These are phyloP conservation scores for Hypomontagnella monticulosa DNA, from an alignment of 495 filamentous ascomycete species.

Conservation along the genomic window DNA sequence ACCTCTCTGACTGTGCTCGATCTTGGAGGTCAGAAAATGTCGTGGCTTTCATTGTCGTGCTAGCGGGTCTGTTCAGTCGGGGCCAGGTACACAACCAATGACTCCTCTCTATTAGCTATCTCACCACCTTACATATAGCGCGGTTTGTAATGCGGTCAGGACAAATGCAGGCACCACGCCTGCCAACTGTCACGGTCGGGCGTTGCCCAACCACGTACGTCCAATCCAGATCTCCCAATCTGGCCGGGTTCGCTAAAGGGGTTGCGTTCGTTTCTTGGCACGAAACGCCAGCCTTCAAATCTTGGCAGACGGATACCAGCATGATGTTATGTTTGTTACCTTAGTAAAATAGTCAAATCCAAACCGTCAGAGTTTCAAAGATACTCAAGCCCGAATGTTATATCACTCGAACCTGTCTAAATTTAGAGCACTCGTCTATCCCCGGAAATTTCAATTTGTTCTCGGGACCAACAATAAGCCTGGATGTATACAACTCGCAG, in stretches of 20 bases:
- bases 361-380: not conserved
- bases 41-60: constrained; percentile 13
- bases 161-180: constrained; percentile 29
- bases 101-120: constrained; percentile 8
- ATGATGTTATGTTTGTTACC: not conserved
- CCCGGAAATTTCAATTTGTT: not conserved
- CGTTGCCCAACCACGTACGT: constrained; percentile 21
- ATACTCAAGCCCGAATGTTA: constrained; percentile 10
- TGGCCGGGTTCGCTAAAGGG: constrained; percentile 14
- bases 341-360: not conserved
- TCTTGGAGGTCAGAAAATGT: constrained; percentile 24
- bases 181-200: constrained; percentile 35
- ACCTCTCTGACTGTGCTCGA: constrained; percentile 25
- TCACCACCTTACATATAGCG: not conserved
- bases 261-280: constrained; percentile 32
- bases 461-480: not conserved
- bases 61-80: constrained; percentile 23
- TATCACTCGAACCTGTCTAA: constrained; percentile 11
- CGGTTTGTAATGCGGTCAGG: constrained; percentile 34
- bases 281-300: constrained; percentile 13
- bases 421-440: constrained; percentile 14
- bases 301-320: constrained; percentile 5
- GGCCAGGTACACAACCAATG: constrained; percentile 26
- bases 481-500: not conserved
- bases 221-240: constrained; percentile 30